phyloP scores from a whole-genome alignment of 108 stramenopile species.

The Nitzschia sp. region DNA sequence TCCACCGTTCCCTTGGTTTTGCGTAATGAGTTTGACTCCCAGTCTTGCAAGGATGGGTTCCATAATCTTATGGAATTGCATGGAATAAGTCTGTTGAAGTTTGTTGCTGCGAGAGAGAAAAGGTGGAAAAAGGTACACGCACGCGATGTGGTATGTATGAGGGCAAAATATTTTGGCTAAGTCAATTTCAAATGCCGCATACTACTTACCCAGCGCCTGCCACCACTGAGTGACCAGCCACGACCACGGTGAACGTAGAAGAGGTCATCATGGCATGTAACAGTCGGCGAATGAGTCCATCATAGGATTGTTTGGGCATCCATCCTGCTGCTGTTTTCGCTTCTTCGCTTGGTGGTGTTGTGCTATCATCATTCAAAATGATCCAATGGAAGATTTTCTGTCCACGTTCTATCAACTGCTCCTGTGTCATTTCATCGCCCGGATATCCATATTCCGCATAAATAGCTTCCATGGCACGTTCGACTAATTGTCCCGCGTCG shows the following conservation, averaged over 20 bases:
- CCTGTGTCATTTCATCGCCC: slow-evolving; percentile 27
- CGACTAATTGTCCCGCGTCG: slow-evolving; percentile 64
- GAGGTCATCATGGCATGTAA: slow-evolving; percentile 85
- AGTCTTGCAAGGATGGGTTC: slow-evolving; percentile 71
- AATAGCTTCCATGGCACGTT: slow-evolving; percentile 67
- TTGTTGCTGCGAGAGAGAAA: slow-evolving; percentile 63
- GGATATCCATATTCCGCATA: slow-evolving; percentile 71
- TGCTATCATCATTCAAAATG: slow-evolving; percentile 38
- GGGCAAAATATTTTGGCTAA: background rate
- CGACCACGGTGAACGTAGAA: slow-evolving; percentile 64
- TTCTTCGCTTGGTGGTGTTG: background rate
- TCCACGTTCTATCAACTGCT: slow-evolving; percentile 13
- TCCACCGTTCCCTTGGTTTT: slow-evolving; percentile 68
- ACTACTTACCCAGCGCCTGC: slow-evolving; percentile 28
- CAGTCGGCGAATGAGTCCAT: slow-evolving; percentile 72
- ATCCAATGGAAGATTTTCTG: slow-evolving; percentile 43
- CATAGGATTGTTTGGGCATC: slow-evolving; percentile 53
- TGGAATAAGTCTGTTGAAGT: slow-evolving; percentile 65
- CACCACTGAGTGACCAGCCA: slow-evolving; percentile 31
- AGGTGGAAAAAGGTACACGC: background rate
- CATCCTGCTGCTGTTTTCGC: slow-evolving; percentile 43
- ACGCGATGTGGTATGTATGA: background rate
- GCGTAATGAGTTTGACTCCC: slow-evolving; percentile 58
- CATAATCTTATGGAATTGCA: slow-evolving; percentile 61
- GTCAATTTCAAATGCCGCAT: background rate